A percentile compares a stretch with the other conserved stretches of the same genome.
Conservation (phyloP, 768 basidiomycete species). For the Gautieria morchelliformis region DNA sequence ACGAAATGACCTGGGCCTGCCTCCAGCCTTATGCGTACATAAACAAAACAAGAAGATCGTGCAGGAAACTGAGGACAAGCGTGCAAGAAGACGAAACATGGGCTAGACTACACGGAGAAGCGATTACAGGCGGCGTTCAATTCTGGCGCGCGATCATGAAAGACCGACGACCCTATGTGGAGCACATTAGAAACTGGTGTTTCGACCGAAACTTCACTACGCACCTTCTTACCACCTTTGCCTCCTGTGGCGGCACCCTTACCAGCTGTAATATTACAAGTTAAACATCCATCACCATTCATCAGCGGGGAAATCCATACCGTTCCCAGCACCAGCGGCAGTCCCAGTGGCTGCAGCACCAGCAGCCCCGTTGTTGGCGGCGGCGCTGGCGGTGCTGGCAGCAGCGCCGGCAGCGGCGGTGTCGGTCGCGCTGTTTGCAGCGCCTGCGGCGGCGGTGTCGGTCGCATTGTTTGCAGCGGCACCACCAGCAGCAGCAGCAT, state of each 20-base stretch:
- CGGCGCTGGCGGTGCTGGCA: neutral
- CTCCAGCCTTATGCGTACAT: no score
- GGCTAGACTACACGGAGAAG: no score
- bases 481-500: conserved; percentile 8
- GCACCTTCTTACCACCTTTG: neutral
- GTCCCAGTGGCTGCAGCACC: neutral
- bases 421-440: neutral
- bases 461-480: conserved; percentile 9
- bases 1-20: no score
- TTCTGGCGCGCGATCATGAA: conserved; percentile 5
- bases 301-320: neutral
- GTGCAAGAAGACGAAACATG: no score
- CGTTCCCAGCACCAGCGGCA: neutral
- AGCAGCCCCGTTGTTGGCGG: neutral
- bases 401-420: neutral
- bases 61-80: no score
- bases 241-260: neutral
- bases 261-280: neutral
- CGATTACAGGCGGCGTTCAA: neutral
- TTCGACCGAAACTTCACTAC: neutral
- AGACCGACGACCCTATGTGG: neutral
- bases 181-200: neutral
- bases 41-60: no score
- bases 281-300: neutral
- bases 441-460: conserved; percentile 10